Conservation (phyloP, 2,329 filamentous ascomycete species). For the Coniosporium uncinatum region DNA sequence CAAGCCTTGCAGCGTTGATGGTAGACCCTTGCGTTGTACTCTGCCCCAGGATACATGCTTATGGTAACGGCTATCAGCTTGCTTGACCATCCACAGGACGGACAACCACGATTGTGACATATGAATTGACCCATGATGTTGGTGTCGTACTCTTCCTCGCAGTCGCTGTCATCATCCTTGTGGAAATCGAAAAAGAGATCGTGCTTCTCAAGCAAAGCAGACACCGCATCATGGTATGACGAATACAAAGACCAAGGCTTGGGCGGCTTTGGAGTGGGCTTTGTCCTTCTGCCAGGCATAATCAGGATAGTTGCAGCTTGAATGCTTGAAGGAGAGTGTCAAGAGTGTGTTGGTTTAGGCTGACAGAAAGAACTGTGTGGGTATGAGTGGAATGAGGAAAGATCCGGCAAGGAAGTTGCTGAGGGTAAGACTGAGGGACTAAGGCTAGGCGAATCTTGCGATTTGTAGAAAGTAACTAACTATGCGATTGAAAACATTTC, state of each 20-base stretch:
- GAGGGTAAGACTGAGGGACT: too few relatives aligned
- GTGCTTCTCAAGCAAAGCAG: constrained; percentile 18
- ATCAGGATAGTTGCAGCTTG: constrained; percentile 5
- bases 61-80: constrained; percentile 35
- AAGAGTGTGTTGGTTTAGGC: too few relatives aligned
- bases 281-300: constrained; percentile 1
- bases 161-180: constrained; percentile 16
- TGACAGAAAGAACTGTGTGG: too few relatives aligned
- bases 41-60: constrained; percentile 24
- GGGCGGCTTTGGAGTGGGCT: constrained; percentile 1
- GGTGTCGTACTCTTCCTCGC: constrained; percentile 25
- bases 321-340: too few relatives aligned
- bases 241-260: constrained; percentile 24
- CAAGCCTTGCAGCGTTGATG: too few relatives aligned
- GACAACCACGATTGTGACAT: constrained; percentile 26
- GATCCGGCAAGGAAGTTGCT: too few relatives aligned
- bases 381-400: too few relatives aligned
- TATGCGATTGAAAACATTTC: too few relatives aligned
- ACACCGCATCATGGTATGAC: constrained; percentile 21
- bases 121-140: constrained; percentile 35
- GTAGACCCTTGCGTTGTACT: constrained; percentile 39
- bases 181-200: constrained; percentile 24
- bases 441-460: too few relatives aligned
- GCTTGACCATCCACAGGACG: constrained; percentile 27
- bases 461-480: too few relatives aligned